Percentiles rank a stretch among this genome's conserved stretches.
Conservation (phyloP, 768 basidiomycete species). For the Serendipita indica region DNA sequence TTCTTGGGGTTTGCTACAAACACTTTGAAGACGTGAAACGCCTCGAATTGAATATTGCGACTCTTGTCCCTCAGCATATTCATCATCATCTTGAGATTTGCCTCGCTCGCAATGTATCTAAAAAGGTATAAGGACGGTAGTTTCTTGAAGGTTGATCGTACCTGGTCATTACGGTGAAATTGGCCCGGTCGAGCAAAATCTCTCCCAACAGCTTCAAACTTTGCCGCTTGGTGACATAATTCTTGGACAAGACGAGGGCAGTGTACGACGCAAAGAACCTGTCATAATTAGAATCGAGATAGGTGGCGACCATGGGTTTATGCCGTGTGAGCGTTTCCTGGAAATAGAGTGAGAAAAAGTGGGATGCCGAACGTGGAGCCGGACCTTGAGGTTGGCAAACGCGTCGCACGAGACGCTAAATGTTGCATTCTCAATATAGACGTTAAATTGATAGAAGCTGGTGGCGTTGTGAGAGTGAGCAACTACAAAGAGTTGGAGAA, state of each 20-base stretch:
- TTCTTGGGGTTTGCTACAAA: constrained; percentile 99
- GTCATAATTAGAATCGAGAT: constrained; percentile 94
- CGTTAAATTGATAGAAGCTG: constrained; percentile 93
- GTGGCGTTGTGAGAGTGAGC: constrained; percentile 11
- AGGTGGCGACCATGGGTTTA: constrained; percentile 95
- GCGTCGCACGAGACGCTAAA: constrained; percentile 98
- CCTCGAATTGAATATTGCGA: constrained; percentile 99
- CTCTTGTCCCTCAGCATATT: constrained; percentile 95
- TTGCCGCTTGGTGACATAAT: constrained; percentile 99
- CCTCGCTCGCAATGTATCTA: constrained; percentile 82
- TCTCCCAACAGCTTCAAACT: constrained; percentile 96
- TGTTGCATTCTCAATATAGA: constrained; percentile 93
- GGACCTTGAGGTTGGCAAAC: constrained; percentile 78
- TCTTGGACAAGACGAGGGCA: constrained; percentile 77
- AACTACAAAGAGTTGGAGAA: constrained; percentile 13
- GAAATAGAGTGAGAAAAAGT: not conserved
- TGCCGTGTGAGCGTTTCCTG: constrained; percentile 87
- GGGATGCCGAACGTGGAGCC: constrained; percentile 6
- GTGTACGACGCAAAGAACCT: constrained; percentile 96
- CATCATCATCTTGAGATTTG: constrained; percentile 99
- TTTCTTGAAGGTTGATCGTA: not conserved
- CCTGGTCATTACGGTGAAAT: constrained; percentile 94
- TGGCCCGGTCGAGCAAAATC: constrained; percentile 92
- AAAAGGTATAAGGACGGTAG: not conserved
- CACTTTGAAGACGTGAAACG: constrained; percentile 99